Conservation (phyloP, 805 yeast species). For the Tetrapisispora iriomotensis region DNA sequence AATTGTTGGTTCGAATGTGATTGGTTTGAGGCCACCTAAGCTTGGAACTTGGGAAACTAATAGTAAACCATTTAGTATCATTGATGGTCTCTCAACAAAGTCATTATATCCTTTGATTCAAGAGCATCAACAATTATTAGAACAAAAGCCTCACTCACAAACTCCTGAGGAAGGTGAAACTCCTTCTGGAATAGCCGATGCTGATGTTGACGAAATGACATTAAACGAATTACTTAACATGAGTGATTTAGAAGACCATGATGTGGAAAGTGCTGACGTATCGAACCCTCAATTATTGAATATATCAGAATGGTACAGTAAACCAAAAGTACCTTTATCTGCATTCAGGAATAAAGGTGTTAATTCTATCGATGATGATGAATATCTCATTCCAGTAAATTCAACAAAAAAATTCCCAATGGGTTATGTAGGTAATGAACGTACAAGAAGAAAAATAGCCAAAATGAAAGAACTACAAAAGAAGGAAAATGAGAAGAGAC, state of each 20-base stretch:
- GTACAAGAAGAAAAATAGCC: constrained; percentile 28
- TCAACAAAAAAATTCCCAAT: constrained; percentile 28
- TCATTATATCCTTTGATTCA: constrained; percentile 50
- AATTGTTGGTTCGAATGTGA: constrained; percentile 76
- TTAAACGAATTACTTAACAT: constrained; percentile 81
- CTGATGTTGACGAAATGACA: constrained; percentile 33
- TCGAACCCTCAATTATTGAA: constrained; percentile 28
- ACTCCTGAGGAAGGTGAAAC: constrained; percentile 9
- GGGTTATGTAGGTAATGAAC: constrained; percentile 29
- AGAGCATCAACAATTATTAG: constrained; percentile 23
- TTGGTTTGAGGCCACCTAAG: constrained; percentile 82
- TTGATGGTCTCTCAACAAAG: constrained; percentile 88
- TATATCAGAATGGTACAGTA: constrained; percentile 29
- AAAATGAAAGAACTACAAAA: constrained; percentile 28
- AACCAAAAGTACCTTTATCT: constrained; percentile 64
- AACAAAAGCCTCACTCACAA: constrained; percentile 19
- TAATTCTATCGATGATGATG: constrained; percentile 26
- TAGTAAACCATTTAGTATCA: constrained; percentile 81
- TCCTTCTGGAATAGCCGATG: constrained; percentile 5
- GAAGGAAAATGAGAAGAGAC: constrained; percentile 27
- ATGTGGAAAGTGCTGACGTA: constrained; percentile 41
- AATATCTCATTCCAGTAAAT: constrained; percentile 22
- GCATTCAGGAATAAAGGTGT: constrained; percentile 82
- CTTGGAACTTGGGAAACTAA: constrained; percentile 87
- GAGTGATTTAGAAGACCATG: constrained; percentile 69